phyloP scores from a whole-genome alignment of 495 filamentous ascomycete species.

The Talaromyces wortmannii region DNA sequence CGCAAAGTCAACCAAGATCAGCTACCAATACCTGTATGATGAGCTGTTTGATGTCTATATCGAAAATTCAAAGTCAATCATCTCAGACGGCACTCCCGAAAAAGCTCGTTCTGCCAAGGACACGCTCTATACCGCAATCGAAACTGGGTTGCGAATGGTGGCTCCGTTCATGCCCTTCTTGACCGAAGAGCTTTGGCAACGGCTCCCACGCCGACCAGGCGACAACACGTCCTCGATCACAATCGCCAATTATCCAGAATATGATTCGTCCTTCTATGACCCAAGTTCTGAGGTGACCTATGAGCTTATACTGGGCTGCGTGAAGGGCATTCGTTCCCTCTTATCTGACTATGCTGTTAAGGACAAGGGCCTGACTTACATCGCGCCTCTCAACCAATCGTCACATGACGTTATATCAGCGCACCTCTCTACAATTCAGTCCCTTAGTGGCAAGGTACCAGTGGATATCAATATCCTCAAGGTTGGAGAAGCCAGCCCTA shows the following conservation, averaged over 20 bases:
- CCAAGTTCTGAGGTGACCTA: conserved; percentile 53
- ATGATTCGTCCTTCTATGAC: conserved; percentile 48
- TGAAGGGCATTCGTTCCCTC: conserved; percentile 50
- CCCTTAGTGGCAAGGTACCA: conserved; percentile 56
- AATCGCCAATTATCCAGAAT: conserved; percentile 58
- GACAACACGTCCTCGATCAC: conserved; percentile 63
- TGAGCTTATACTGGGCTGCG: conserved; percentile 55
- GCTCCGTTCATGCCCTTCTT: conserved; percentile 80
- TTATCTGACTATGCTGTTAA: conserved; percentile 54
- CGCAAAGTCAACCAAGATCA: conserved; percentile 51
- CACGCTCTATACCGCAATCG: conserved; percentile 62
- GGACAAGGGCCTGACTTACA: conserved; percentile 47
- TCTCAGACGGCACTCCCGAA: conserved; percentile 53
- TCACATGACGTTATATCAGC: conserved; percentile 49
- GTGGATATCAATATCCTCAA: conserved; percentile 40
- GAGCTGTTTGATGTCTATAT: conserved; percentile 63
- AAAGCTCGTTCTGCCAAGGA: conserved; percentile 54
- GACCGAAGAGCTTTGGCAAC: conserved; percentile 74
- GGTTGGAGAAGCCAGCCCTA: conserved; percentile 47
- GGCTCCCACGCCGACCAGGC: conserved; percentile 56
- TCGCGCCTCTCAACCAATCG: conserved; percentile 52
- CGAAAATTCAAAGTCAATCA: conserved; percentile 73
- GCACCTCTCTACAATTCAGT: conserved; percentile 55
- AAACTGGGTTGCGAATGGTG: conserved; percentile 58
- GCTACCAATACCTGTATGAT: conserved; percentile 65